Evolutionary conservation across 2,329 filamentous ascomycete genomes (phyloP), one percentile per base, ranked within the genome.

Genomic region (Cytospora chrysosperma): DNA sequence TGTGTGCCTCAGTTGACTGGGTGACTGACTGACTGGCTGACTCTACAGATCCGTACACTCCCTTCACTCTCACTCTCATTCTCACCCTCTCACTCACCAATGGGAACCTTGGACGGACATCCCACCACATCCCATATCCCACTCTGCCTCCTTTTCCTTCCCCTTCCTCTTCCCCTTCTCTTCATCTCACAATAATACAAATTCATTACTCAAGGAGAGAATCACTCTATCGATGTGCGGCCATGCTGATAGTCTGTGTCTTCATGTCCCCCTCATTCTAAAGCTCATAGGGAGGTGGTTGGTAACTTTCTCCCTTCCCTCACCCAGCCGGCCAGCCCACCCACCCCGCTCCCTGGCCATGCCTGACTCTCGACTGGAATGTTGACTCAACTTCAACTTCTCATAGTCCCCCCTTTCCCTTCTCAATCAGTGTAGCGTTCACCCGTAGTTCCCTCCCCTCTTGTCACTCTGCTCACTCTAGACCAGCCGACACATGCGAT

Each of bases 341-440:
- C 19, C n/a, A 15, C n/a, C 24, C 19, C n/a, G 19, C n/a, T 49
- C 40, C 30, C 50, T 40, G 37, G 15, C 37, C 21, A 51, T 51
- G 32, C 43, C 57, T 57, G 56, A 62, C 59, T 59, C 43, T 56
- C 65, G 40, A 58, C 65, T 66, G 65, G 65, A 66, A 66, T 66
- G 62, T 65, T 65, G 65, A 62, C 50, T 56, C 61, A 52, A 60
- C 27, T 34, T 56, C 65, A 65, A 52, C 59, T 62, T 62, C 55
- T 13, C 55, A 43, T 55, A 37, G 32, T 28, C 60, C 55, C 15
- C n/a, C 61, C 50, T 62, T 43, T 17, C 27, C 6, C 19, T 28
- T 24, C 26, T 37, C 55, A 49, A 34, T 49, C 13, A 52, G 24
- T 52, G 50, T 30, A 27, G 27, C 56, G 37, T 49, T 17, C 15